Evolutionary conservation across 2,329 filamentous ascomycete species (phyloP).

Genomic region (Venturia oleaginea): DNA sequence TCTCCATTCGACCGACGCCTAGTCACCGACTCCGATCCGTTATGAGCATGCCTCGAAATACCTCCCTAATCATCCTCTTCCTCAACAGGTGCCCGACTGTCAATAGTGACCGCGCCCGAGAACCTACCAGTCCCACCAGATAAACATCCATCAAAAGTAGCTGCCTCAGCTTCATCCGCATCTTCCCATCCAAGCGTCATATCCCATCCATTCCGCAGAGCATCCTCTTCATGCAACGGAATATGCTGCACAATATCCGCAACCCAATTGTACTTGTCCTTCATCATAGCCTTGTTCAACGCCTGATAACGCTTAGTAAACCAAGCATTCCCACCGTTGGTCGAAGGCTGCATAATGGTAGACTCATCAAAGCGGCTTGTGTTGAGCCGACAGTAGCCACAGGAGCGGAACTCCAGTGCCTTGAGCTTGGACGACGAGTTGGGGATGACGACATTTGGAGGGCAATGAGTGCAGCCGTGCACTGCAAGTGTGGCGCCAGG

Average conservation of each 20-base stretch:
- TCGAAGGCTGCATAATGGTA: neutral
- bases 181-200: constrained; percentile 11
- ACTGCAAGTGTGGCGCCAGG: constrained; percentile 12
- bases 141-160: constrained; percentile 12
- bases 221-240: constrained; percentile 8
- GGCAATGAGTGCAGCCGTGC: neutral
- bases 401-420: constrained; percentile 11
- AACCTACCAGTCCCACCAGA: constrained; percentile 13
- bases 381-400: constrained; percentile 13
- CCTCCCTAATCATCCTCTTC: neutral
- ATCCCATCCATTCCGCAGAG: constrained; percentile 3
- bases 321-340: neutral
- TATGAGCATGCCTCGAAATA: neutral
- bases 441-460: neutral
- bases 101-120: neutral
- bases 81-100: neutral
- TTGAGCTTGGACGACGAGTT: constrained; percentile 1
- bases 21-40: neutral
- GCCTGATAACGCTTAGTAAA: constrained; percentile 4
- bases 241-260: constrained; percentile 12
- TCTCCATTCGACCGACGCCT: neutral
- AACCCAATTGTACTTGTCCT: neutral
- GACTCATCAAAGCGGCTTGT: constrained; percentile 8
- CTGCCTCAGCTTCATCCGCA: neutral
- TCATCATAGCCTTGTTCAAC: constrained; percentile 11